Evolutionary conservation across 2,329 filamentous ascomycete genomes (phyloP).

Genomic region (Arthrobotrys megalospora): DNA sequence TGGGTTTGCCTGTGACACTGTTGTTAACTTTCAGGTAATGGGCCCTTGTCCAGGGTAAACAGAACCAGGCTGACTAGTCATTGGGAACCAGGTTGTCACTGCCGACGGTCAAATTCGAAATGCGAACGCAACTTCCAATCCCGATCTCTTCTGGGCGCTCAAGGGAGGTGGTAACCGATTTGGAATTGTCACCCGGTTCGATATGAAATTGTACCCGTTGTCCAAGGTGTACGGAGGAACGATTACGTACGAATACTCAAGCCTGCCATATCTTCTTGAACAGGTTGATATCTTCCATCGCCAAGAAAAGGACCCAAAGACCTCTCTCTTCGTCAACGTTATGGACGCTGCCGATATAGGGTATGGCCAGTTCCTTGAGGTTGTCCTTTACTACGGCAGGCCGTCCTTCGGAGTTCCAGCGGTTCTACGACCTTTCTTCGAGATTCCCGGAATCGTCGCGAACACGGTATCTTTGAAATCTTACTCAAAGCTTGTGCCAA

Average conservation of each 20-base stretch:
- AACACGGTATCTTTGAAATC: constrained; percentile 15
- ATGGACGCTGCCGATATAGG: constrained; percentile 32
- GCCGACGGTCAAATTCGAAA: constrained; percentile 69
- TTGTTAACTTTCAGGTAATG: constrained; percentile 69
- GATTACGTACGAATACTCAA: constrained; percentile 35
- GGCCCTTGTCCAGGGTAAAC: not conserved
- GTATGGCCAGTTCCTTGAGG: constrained; percentile 19
- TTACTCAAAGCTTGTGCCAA: constrained; percentile 26
- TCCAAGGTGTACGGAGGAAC: constrained; percentile 12
- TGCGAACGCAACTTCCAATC: constrained; percentile 68
- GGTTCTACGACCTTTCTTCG: constrained; percentile 14
- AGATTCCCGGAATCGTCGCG: constrained; percentile 25
- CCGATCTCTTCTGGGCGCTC: constrained; percentile 68
- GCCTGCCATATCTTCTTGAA: constrained; percentile 19
- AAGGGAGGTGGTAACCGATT: constrained; percentile 67
- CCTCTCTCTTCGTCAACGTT: constrained; percentile 28
- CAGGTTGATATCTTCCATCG: constrained; percentile 26
- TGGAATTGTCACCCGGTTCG: constrained; percentile 67
- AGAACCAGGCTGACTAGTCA: not conserved
- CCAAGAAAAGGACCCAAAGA: constrained; percentile 16
- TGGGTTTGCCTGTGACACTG: constrained; percentile 71
- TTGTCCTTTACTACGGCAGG: constrained; percentile 30
- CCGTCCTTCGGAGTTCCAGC: constrained; percentile 7
- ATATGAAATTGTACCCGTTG: constrained; percentile 60
- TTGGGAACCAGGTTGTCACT: constrained; percentile 67